Evolutionary conservation across 768 basidiomycete species (phyloP).

Genomic region (Hypholoma fasciculare): DNA sequence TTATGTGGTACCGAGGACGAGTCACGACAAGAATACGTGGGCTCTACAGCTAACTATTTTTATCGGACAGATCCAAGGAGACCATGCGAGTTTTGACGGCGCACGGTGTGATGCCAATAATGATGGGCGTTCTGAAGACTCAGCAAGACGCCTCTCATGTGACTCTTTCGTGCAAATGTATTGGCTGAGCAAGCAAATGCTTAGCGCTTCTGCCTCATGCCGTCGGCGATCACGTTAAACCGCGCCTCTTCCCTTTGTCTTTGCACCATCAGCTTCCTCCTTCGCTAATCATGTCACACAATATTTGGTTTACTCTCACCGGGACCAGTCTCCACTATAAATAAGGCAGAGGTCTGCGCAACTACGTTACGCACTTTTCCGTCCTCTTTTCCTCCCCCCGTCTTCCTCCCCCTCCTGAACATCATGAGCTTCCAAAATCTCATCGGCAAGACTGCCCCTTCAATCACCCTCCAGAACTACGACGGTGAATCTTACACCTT

Average conservation of each 20-base stretch:
- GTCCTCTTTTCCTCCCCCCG: conserved; percentile 2
- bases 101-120: not conserved
- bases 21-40: no score
- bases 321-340: not conserved
- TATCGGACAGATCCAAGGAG: not conserved
- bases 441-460: conserved; percentile 65
- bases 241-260: not conserved
- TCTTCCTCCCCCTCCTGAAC: not conserved
- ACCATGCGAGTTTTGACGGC: not conserved
- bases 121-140: not conserved
- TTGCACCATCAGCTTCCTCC: not conserved
- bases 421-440: conserved; percentile 22
- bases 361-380: not conserved
- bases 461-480: conserved; percentile 63
- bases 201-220: conserved; percentile 1
- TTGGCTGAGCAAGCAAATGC: conserved; percentile 1
- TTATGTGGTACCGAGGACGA: no score
- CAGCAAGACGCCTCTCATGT: not conserved
- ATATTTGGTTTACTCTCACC: conserved; percentile 1
- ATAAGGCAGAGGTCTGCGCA: conserved; percentile 4
- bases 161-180: not conserved
- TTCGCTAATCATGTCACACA: conserved; percentile 1
- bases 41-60: not conserved
- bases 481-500: conserved; percentile 63
- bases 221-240: not conserved